Conservation (phyloP, 2,329 filamentous ascomycete species). For the Apiospora marii region DNA sequence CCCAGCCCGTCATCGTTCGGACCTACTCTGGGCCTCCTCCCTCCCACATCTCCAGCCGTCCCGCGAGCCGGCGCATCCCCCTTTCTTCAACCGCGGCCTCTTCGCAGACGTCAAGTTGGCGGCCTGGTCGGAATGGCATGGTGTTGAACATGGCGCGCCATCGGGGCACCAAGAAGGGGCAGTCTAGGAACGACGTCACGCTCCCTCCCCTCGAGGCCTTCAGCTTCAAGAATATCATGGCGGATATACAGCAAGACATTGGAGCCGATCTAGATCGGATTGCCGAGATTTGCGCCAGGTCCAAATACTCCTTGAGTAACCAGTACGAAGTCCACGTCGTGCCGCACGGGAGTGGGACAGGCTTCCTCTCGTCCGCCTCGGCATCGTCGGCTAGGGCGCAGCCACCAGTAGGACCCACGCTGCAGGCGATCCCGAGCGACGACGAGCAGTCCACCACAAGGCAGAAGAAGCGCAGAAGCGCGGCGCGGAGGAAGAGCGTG, state of each 20-base stretch:
- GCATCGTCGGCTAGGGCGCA: slow-evolving; percentile 38
- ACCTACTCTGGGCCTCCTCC: slow-evolving; percentile 63
- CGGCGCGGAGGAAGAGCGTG: slow-evolving; percentile 55
- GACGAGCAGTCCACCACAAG: slow-evolving; percentile 56
- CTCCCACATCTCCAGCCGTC: slow-evolving; percentile 42
- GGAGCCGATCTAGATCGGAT: slow-evolving; percentile 68
- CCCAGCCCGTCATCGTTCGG: slow-evolving; percentile 70
- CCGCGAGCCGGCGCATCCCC: slow-evolving; percentile 42
- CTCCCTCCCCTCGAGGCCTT: slow-evolving; percentile 70
- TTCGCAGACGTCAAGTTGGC: slow-evolving; percentile 37
- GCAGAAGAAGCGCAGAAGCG: slow-evolving; percentile 51
- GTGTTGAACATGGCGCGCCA: slow-evolving; percentile 53
- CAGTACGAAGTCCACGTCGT: slow-evolving; percentile 72
- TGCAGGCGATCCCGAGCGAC: slow-evolving; percentile 65
- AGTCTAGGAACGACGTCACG: slow-evolving; percentile 47
- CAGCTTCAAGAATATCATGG: slow-evolving; percentile 70
- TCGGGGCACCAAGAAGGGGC: slow-evolving; percentile 48
- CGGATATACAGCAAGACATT: slow-evolving; percentile 61
- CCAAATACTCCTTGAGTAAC: slow-evolving; percentile 70
- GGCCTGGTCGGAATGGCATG: slow-evolving; percentile 48
- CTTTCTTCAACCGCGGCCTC: slow-evolving; percentile 36
- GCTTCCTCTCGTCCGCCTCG: slow-evolving; percentile 48
- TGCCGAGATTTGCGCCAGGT: slow-evolving; percentile 71
- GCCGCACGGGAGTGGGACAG: slow-evolving; percentile 65
- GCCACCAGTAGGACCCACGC: slow-evolving; percentile 56